Conservation (phyloP, 2,329 filamentous ascomycete genomes). For the Colletotrichum tabaci region DNA sequence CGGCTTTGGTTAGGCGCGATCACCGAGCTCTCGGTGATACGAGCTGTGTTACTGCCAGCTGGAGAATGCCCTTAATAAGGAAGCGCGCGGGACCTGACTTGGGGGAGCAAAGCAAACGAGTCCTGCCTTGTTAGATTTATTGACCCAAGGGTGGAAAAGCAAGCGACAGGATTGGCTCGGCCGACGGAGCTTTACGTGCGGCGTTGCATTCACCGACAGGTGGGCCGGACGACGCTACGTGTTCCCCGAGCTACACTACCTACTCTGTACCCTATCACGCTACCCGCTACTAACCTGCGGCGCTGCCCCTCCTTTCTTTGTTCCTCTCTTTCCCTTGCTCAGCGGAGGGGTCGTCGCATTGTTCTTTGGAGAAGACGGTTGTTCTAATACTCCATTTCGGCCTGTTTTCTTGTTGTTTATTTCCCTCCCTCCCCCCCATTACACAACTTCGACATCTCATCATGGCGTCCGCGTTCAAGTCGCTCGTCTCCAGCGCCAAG, state of each 20-base stretch:
- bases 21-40: conserved; percentile 39
- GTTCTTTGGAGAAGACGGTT: not conserved
- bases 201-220: conserved; percentile 18
- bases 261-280: not conserved
- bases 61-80: conserved; percentile 14
- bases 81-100: conserved; percentile 31
- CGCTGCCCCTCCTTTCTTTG: not conserved
- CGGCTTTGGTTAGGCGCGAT: not conserved
- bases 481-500: conserved; percentile 56
- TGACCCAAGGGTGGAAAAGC: conserved; percentile 24
- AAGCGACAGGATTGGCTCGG: conserved; percentile 33
- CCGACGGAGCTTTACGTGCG: conserved; percentile 2
- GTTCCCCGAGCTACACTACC: conserved; percentile 9
- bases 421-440: too few species aligned
- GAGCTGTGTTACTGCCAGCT: not conserved
- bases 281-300: not conserved
- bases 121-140: not conserved
- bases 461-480: conserved; percentile 61
- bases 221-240: conserved; percentile 24
- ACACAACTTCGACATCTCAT: not conserved
- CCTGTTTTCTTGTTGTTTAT: too few species aligned
- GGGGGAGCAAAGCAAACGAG: not conserved
- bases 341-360: not conserved
- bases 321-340: not conserved
- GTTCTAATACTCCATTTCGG: not conserved